These are phyloP conservation scores for Rhizoctonia solani DNA, from an alignment of 1,284 basidiomycete species.

Conservation along the genomic window DNA sequence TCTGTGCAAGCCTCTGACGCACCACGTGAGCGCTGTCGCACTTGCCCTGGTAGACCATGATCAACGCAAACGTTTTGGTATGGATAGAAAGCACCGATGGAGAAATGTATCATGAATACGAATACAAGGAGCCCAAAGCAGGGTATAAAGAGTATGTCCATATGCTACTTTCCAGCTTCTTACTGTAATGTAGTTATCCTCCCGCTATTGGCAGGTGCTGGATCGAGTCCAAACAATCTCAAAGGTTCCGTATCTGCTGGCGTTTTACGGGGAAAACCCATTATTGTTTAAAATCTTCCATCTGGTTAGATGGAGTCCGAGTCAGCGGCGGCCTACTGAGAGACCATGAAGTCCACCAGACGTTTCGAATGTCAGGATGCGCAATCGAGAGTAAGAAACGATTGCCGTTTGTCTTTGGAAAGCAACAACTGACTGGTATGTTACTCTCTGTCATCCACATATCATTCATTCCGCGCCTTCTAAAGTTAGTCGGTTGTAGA, in stretches of 20 bases:
- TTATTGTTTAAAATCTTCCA: neutral
- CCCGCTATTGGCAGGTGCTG: too few species aligned
- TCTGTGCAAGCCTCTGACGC: neutral
- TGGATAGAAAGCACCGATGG: neutral
- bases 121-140: neutral
- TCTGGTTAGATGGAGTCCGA: neutral
- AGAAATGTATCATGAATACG: neutral
- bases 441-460: neutral
- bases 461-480: too few species aligned
- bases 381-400: neutral
- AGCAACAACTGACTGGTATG: conserved; percentile 16
- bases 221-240: conserved; percentile 1
- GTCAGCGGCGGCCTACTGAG: neutral
- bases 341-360: neutral
- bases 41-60: neutral
- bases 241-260: neutral
- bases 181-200: too few species aligned
- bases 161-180: neutral
- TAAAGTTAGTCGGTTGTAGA: neutral
- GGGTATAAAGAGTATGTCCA: neutral
- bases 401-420: conserved; percentile 21
- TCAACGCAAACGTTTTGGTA: neutral
- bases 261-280: neutral
- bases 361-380: conserved; percentile 19
- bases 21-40: neutral